Base-by-base conservation (phyloP, 805 yeast genomes). In the Cyberlindnera veronae region DNA sequence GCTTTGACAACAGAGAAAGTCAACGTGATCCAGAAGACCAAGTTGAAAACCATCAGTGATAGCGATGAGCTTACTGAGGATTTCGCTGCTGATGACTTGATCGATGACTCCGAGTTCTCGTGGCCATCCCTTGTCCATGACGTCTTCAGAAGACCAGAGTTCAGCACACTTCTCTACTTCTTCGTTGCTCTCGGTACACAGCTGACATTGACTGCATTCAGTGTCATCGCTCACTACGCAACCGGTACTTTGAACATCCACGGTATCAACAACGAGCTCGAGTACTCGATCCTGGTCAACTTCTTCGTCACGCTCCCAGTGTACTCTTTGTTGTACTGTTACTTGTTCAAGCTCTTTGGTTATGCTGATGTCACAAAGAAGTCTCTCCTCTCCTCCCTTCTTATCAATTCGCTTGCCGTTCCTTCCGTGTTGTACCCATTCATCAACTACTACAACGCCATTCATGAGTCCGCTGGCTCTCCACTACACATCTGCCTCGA, bases 121-220 rank as follows among this genome's bases (percentile, higher is more conserved):
- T 56, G 61, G 61, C 56, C 58, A 16, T 32, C 49, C 6, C 36
- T 56, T 20, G 40, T 43, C 3, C 45, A 51, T 30, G 58, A 56
- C 29, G 58, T 56, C 7, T 54, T 51, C 37, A 53, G 60, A 50
- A 36, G 27, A 14, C 55, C 57, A 14, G 7, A 5, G 3, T 26
- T 21, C 28, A 27, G 45, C 7, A 29, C 42, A 3, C 5, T 39
- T 5, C 35, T 56, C 2, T 49, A 39, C 28, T 41, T 37, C 21
- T 19, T 52, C 13, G 46, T 55, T 10, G 36, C 55, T 3, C 36
- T 45, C n/a, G 61, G 61, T 26, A 22, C 44, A 2, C 56, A 53
- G 15, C 37, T 46, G 17, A 31, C 48, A 2, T n/a, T 50, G 9
- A 37, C 42, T n/a, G n/a, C 36, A 1, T 12, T 42, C 5, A 16